A percentile compares a stretch with the other conserved stretches of the same genome.
These are phyloP conservation scores for Datura wrightii DNA, from an alignment of 257 asterid species.

Conservation along the genomic window DNA sequence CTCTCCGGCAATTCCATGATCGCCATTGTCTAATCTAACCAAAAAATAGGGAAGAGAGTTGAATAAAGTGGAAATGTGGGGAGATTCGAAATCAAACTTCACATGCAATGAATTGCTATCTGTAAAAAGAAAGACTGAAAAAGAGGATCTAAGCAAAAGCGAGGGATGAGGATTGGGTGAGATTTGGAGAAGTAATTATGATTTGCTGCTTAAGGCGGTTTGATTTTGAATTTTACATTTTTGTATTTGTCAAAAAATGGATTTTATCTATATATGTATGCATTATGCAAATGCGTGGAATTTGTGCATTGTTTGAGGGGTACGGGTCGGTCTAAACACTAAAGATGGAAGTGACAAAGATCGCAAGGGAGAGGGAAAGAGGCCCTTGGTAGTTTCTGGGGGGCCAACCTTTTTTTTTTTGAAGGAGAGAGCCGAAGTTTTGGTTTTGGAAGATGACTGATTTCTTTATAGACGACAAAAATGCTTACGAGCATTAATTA, in stretches of 20 bases:
- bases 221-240: neutral
- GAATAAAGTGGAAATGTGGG: neutral
- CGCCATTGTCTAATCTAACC: neutral
- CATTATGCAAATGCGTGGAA: neutral
- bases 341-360: neutral
- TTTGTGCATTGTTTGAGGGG: neutral
- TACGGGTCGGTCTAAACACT: no score
- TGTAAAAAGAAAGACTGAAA: neutral
- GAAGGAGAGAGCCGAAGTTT: no score
- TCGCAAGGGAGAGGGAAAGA: neutral
- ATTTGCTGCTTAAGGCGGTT: neutral
- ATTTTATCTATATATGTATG: no score
- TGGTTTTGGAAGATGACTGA: no score
- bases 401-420: no score
- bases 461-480: no score
- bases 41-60: no score
- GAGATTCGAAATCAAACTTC: neutral
- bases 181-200: neutral
- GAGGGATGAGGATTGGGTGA: conserved; percentile 18
- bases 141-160: neutral
- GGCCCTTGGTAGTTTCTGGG: neutral
- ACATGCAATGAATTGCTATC: conserved; percentile 5
- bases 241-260: neutral
- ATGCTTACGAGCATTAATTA: no score
- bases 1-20: conserved; percentile 64